These are phyloP conservation scores for Phytopythium sindhum DNA, from an alignment of 352 stramenopile species.

Conservation along the genomic window DNA sequence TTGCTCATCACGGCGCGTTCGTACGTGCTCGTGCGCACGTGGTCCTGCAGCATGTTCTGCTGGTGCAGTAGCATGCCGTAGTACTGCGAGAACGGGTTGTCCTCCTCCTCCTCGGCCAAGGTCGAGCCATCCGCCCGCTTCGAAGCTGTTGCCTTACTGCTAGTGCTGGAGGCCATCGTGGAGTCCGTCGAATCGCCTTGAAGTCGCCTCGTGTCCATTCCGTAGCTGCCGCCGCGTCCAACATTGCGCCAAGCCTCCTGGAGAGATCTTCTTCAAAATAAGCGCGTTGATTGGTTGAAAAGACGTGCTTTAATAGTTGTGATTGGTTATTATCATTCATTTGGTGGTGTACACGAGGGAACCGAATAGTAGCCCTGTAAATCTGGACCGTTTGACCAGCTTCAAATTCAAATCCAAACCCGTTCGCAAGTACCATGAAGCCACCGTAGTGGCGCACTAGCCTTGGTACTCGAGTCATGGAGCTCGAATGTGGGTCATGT, in stretches of 20 bases:
- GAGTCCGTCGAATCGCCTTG: not conserved
- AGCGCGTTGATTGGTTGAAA: not conserved
- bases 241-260: not conserved
- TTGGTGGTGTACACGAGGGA: not conserved
- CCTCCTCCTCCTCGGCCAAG: constrained; percentile 35
- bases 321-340: not conserved
- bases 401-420: not conserved
- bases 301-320: not conserved
- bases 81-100: constrained; percentile 93
- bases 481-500: no score
- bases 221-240: not conserved
- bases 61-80: constrained; percentile 97
- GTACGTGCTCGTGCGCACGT: constrained; percentile 98
- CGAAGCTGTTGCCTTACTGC: not conserved
- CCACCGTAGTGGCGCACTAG: no score
- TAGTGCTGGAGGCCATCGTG: not conserved
- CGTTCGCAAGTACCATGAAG: not conserved
- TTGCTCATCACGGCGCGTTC: constrained; percentile 97
- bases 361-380: not conserved
- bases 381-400: not conserved
- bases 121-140: not conserved
- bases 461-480: no score
- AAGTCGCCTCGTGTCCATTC: constrained; percentile 1
- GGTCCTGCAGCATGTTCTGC: constrained; percentile 99
- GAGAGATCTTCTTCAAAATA: not conserved